These are phyloP conservation scores for Xylaria palmicola DNA, from an alignment of 495 filamentous ascomycete genomes.

Conservation along the genomic window DNA sequence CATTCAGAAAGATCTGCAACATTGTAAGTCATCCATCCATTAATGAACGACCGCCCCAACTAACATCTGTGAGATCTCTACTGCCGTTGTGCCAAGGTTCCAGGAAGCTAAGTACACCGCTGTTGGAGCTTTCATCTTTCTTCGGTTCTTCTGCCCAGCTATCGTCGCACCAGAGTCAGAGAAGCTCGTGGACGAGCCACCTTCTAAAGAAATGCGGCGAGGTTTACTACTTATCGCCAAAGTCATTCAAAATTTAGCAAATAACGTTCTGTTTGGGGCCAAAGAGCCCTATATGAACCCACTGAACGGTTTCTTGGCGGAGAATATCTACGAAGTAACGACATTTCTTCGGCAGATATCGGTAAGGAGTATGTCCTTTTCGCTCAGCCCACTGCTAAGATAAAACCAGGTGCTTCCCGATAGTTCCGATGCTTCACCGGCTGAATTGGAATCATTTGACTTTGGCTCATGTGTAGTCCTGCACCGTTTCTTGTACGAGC, in stretches of 20 bases:
- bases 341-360: conserved; percentile 64
- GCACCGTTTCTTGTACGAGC: conserved; percentile 65
- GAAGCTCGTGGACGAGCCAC: conserved; percentile 54
- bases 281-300: conserved; percentile 71
- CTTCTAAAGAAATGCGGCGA: conserved; percentile 64
- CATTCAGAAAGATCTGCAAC: conserved; percentile 64
- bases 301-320: conserved; percentile 61
- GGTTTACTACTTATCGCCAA: conserved; percentile 66
- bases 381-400: conserved; percentile 3
- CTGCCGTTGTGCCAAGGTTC: conserved; percentile 56
- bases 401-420: conserved; percentile 38
- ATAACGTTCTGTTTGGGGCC: conserved; percentile 68
- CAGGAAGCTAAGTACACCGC: conserved; percentile 69
- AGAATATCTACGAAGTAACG: conserved; percentile 63
- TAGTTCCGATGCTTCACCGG: conserved; percentile 28
- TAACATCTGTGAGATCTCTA: conserved; percentile 46
- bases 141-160: conserved; percentile 68
- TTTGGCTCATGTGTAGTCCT: conserved; percentile 65
- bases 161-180: conserved; percentile 67
- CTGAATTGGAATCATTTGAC: conserved; percentile 57
- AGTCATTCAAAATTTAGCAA: conserved; percentile 66
- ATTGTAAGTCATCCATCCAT: conserved; percentile 42
- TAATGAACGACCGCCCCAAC: not conserved
- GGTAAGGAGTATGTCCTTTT: conserved; percentile 29
- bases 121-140: conserved; percentile 67